Evolutionary conservation across 768 basidiomycete genomes (phyloP).

Genomic region (Tylopilus sp.): DNA sequence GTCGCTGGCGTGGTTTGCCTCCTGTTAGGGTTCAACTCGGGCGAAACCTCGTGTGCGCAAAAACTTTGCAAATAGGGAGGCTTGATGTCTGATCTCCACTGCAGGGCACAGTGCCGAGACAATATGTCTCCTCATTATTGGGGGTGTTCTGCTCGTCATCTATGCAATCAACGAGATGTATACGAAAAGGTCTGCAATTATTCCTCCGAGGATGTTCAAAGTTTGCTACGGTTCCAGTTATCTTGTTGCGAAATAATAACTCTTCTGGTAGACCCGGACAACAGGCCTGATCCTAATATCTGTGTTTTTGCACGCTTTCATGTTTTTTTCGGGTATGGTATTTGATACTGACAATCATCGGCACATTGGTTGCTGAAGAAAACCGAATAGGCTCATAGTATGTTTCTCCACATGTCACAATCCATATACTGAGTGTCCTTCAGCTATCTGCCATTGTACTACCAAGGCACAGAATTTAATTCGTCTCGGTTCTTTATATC

Average conservation of each 20-base stretch:
- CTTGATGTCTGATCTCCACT: neutral
- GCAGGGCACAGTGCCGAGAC: conserved; percentile 32
- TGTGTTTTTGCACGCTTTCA: conserved; percentile 33
- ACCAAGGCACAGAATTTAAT: conserved; percentile 25
- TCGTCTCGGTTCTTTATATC: neutral
- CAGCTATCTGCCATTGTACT: conserved; percentile 40
- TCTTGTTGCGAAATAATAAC: neutral
- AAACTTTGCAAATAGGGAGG: neutral
- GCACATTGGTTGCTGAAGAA: neutral
- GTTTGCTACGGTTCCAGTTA: conserved; percentile 3
- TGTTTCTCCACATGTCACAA: neutral
- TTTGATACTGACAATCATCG: neutral
- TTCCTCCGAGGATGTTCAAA: conserved; percentile 39
- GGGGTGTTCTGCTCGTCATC: conserved; percentile 28
- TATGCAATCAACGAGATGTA: conserved; percentile 33
- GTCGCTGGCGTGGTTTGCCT: conserved; percentile 36
- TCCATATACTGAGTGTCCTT: conserved; percentile 4
- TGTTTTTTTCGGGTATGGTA: conserved; percentile 32
- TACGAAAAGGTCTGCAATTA: conserved; percentile 35
- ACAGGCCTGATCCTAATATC: conserved; percentile 31
- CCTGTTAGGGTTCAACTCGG: conserved; percentile 37
- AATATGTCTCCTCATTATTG: conserved; percentile 36
- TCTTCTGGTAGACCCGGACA: conserved; percentile 34
- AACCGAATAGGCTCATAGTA: conserved; percentile 25
- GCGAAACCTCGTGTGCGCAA: conserved; percentile 31